Percentiles rank a stretch among this genome's conserved stretches.
phyloP scores from a whole-genome alignment of 768 basidiomycete genomes.

The Mycena maculata region DNA sequence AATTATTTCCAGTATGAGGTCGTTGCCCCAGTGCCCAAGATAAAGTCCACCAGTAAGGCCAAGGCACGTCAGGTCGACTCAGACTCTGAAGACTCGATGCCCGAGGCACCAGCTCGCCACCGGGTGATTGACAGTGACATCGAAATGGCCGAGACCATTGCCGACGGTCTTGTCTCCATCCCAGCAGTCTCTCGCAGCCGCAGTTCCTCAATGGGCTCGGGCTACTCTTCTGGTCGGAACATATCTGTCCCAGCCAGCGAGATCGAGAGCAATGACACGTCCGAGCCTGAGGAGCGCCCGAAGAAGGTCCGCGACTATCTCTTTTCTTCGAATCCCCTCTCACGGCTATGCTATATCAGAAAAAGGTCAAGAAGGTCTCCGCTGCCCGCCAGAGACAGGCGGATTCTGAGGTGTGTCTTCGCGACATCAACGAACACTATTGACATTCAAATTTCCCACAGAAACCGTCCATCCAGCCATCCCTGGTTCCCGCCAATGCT shows the following conservation, averaged over 20 bases:
- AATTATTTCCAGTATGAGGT: too few relatives aligned
- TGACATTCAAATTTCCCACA: too few relatives aligned
- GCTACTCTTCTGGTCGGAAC: neutral
- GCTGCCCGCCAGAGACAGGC: neutral
- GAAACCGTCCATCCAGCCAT: too few relatives aligned
- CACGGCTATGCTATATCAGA: neutral
- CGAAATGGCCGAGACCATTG: slow-evolving; percentile 15
- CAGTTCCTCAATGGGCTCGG: neutral
- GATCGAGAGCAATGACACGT: neutral
- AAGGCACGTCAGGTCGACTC: slow-evolving; percentile 3
- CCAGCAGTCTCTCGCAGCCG: neutral
- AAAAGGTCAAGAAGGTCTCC: neutral
- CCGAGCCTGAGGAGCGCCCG: too few relatives aligned
- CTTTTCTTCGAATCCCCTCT: neutral
- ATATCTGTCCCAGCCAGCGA: neutral
- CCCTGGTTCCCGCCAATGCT: too few relatives aligned
- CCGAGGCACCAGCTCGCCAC: neutral
- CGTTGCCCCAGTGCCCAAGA: too few relatives aligned
- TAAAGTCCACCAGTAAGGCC: neutral
- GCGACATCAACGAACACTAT: too few relatives aligned
- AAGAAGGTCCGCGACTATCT: too few relatives aligned
- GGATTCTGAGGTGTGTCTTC: neutral
- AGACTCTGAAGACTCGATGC: slow-evolving; percentile 5
- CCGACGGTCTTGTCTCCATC: too few relatives aligned
- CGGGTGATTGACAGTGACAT: slow-evolving; percentile 15